A percentile compares a stretch with the other conserved stretches of the same genome.
Conservation (phyloP, 1,284 basidiomycete genomes). For the Leccinum huronense region DNA sequence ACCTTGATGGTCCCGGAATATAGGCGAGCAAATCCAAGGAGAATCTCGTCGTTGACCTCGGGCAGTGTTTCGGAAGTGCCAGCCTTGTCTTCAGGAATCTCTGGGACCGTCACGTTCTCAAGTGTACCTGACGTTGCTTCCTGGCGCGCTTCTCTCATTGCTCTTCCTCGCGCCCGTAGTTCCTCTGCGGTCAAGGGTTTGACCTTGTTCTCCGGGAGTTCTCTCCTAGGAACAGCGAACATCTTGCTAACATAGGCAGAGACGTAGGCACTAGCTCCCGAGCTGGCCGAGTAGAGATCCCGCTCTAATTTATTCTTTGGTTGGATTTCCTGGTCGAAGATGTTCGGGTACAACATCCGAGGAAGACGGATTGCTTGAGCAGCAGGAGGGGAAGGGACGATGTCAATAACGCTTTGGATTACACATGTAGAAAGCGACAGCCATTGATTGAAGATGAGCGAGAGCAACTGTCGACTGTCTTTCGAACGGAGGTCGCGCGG, state of each 20-base stretch:
- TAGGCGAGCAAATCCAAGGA: constrained; percentile 91
- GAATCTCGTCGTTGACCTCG: constrained; percentile 51
- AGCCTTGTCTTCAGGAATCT: constrained; percentile 21
- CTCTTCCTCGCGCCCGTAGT: constrained; percentile 70
- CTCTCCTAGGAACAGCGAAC: constrained; percentile 84
- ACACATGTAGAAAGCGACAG: constrained; percentile 90
- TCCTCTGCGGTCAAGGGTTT: constrained; percentile 82
- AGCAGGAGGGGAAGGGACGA: constrained; percentile 82
- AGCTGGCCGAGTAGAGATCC: constrained; percentile 76
- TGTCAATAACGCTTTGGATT: constrained; percentile 90
- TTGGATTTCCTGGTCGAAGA: constrained; percentile 52
- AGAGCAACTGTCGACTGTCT: constrained; percentile 82
- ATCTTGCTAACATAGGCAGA: constrained; percentile 96
- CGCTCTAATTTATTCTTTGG: constrained; percentile 81
- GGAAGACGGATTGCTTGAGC: constrained; percentile 88
- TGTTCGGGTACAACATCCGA: constrained; percentile 89
- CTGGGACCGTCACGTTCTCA: constrained; percentile 22
- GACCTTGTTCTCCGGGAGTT: constrained; percentile 85
- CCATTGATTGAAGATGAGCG: constrained; percentile 94
- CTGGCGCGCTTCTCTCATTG: constrained; percentile 55
- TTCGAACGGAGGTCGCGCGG: constrained; percentile 92
- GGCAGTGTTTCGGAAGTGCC: constrained; percentile 18
- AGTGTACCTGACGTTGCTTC: constrained; percentile 34
- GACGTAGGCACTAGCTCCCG: constrained; percentile 59
- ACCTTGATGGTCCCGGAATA: constrained; percentile 84